Evolutionary conservation across 352 stramenopile genomes (phyloP), one percentile per base, ranked within the genome.

Genomic region (Phytophthora capsici): DNA sequence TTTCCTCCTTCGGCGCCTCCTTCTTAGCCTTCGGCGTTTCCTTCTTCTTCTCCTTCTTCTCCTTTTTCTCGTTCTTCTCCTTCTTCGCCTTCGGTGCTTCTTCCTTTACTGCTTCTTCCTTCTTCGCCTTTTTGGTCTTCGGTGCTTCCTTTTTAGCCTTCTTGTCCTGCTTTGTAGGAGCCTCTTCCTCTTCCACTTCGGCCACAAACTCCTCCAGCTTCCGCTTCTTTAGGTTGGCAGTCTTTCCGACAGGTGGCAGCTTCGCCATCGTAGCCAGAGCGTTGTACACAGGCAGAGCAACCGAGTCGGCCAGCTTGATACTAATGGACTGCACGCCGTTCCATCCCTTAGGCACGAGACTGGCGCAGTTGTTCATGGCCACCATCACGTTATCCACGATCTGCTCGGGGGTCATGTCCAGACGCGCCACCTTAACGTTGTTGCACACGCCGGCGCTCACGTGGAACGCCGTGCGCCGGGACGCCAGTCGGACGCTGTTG

Each of bases 231-330:
- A 86, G 61, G 45, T 74, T 76, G 17, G 75, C 61, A 22, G 71
- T 81, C 66, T 86, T 90, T 41, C 62, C 56, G 16, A 84, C 69
- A 5, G 79, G 64, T 44, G 85, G 85, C 30, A 93, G 66, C 68
- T 91, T 91, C 22, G 82, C 68, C 28, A 89, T 57, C 48, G 81
- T 49, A 13, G 84, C 68, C 25, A 93, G 72, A 19, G 82, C 66
- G 56, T 97, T 98, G 69, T 97, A 98, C 41, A 98, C 82, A 23
- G 93, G 94, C 46, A 98, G 69, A n/a, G 89, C 75, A 9, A 97
- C 75, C 60, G 88, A 97, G 30, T 93, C 75, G 23, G 69, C 78
- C 8, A 90, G 97, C 80, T 98, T 98, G 63, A 98, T 73, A 53
- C 69, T 88, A 78, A 98, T 96, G 28, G 89, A 93, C 74, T 96